These are phyloP conservation scores for Colletotrichum tabaci DNA, from an alignment of 2,329 filamentous ascomycete species.

Conservation along the genomic window DNA sequence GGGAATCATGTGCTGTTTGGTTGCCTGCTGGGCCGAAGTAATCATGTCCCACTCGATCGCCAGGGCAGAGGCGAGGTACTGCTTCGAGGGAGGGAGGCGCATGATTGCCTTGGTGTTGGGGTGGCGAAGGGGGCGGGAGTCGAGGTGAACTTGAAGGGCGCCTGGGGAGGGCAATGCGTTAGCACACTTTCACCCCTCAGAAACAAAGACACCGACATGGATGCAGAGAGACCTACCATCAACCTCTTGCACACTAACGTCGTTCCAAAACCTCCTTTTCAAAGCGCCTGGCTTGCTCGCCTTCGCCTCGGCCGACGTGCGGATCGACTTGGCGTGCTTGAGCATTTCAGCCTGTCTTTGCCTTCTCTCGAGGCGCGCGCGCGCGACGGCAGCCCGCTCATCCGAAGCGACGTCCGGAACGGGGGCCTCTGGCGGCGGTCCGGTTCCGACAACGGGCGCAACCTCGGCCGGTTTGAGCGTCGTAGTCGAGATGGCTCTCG, in stretches of 20 bases:
- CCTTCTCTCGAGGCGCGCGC: conserved; percentile 64
- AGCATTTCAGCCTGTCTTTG: conserved; percentile 70
- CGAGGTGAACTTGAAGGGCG: conserved; percentile 78
- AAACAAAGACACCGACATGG: neutral
- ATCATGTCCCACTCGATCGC: conserved; percentile 95
- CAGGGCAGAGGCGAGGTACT: conserved; percentile 85
- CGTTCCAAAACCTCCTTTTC: conserved; percentile 89
- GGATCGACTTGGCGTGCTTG: conserved; percentile 65
- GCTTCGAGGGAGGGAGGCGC: conserved; percentile 81
- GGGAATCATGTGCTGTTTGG: conserved; percentile 90
- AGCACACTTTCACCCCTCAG: neutral
- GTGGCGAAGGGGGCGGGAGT: conserved; percentile 84
- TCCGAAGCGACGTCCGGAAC: conserved; percentile 57
- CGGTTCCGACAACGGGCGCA: conserved; percentile 67
- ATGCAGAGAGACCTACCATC: conserved; percentile 64
- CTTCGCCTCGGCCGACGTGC: conserved; percentile 52
- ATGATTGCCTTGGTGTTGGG: conserved; percentile 80
- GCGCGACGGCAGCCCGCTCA: conserved; percentile 47
- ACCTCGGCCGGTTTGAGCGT: conserved; percentile 60
- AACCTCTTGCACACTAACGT: conserved; percentile 79
- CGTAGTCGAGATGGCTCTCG: conserved; percentile 48
- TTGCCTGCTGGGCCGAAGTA: conserved; percentile 84
- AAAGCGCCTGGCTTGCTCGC: conserved; percentile 59
- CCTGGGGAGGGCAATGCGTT: conserved; percentile 48
- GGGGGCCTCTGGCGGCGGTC: conserved; percentile 72